phyloP scores from a whole-genome alignment of 2,329 filamentous ascomycete genomes.

The Monilinia aucupariae region DNA sequence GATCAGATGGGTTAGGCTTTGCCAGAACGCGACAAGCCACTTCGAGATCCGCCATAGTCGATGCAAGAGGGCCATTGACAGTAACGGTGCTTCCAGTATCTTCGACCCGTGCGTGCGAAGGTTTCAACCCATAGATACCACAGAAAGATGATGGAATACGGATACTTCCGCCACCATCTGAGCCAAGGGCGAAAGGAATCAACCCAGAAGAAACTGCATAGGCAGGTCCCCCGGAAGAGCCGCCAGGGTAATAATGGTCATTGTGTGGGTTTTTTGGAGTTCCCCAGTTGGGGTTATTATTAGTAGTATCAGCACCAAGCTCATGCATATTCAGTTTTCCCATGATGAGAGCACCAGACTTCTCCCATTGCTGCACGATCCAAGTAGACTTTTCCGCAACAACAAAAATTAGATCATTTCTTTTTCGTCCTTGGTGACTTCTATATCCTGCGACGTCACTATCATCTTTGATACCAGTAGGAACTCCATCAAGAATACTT shows the following conservation, averaged over 20 bases:
- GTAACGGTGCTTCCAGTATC: slow-evolving; percentile 49
- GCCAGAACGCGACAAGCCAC: slow-evolving; percentile 79
- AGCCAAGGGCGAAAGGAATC: slow-evolving; percentile 68
- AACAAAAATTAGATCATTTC: slow-evolving; percentile 75
- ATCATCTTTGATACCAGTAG: slow-evolving; percentile 80
- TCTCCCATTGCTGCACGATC: slow-evolving; percentile 64
- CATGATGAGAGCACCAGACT: slow-evolving; percentile 66
- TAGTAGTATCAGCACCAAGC: slow-evolving; percentile 71
- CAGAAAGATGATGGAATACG: slow-evolving; percentile 34
- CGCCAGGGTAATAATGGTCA: slow-evolving; percentile 67
- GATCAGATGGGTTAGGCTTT: slow-evolving; percentile 58
- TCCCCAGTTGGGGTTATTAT: slow-evolving; percentile 79
- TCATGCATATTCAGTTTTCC: slow-evolving; percentile 87
- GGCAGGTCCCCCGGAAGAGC: slow-evolving; percentile 89
- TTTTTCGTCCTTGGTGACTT: slow-evolving; percentile 65
- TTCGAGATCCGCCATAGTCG: slow-evolving; percentile 70
- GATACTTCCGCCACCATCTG: slow-evolving; percentile 74
- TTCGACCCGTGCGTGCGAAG: slow-evolving; percentile 65
- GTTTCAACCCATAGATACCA: slow-evolving; percentile 69
- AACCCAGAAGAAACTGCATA: slow-evolving; percentile 66
- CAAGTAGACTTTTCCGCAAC: slow-evolving; percentile 60
- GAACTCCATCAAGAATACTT: slow-evolving; percentile 72
- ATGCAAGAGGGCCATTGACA: slow-evolving; percentile 70
- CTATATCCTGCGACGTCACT: slow-evolving; percentile 68
- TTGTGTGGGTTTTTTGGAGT: slow-evolving; percentile 76